Percentiles rank a stretch among this genome's conserved stretches.
phyloP scores from a whole-genome alignment of 2,329 filamentous ascomycete genomes.

The Aspergillus aculeatus region DNA sequence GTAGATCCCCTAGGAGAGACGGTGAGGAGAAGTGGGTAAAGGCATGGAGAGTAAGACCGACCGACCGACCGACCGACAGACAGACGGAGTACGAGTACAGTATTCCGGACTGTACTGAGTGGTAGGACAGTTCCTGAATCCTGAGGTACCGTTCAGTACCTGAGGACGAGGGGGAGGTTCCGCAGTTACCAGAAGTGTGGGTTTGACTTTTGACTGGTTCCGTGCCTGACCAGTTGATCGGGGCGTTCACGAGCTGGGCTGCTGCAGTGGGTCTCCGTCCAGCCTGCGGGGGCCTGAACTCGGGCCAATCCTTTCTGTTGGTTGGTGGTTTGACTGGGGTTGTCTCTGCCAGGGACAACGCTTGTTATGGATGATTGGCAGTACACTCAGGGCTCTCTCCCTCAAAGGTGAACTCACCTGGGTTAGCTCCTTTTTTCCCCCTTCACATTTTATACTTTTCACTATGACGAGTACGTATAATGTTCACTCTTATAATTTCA shows the following conservation, averaged over 20 bases:
- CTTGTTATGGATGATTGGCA: background rate
- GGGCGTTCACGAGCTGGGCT: background rate
- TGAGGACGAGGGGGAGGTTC: background rate
- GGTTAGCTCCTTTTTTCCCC: background rate
- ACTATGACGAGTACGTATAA: background rate
- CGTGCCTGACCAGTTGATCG: background rate
- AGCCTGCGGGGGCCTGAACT: background rate
- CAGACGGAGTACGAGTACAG: too few species aligned
- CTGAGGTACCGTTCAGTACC: background rate
- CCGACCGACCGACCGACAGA: too few species aligned
- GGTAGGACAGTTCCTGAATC: too few species aligned
- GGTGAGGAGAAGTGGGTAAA: slow-evolving; percentile 1
- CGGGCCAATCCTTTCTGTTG: background rate
- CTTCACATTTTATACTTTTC: background rate
- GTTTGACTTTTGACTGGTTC: background rate
- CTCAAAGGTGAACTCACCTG: background rate
- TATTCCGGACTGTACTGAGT: too few species aligned
- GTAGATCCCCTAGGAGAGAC: background rate
- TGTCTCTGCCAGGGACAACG: background rate
- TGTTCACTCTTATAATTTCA: background rate
- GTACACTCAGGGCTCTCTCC: background rate
- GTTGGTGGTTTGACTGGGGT: background rate
- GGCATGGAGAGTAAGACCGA: background rate
- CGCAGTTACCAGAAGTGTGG: too few species aligned
- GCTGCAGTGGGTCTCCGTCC: background rate